Evolutionary conservation across 345 rosid species (phyloP), one percentile per base, ranked within the genome.

Genomic region (Gossypium turneri): DNA sequence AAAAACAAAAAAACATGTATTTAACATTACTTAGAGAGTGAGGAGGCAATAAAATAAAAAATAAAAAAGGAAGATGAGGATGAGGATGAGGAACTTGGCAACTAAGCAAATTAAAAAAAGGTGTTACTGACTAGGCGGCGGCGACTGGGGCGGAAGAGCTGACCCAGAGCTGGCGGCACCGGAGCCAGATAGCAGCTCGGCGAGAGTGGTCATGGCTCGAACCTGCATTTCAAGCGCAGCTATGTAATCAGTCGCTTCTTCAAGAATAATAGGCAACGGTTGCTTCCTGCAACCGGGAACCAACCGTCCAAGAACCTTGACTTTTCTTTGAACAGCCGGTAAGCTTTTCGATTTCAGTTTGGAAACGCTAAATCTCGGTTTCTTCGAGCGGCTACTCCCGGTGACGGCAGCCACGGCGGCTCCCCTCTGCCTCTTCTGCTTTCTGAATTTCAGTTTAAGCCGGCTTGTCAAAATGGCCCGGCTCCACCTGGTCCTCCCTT

Each of bases 211-310:
- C 99, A 96, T 90, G 79, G 97, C 89, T 67, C 95, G 84, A 60
- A 96, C 88, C 80, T 96, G 98, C 99, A 96, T 96, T 97, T 96
- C 94, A 76, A 93, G 83, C 3, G 99, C 99, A 12, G 94, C 92
- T 53, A 96, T 96, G 69, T 96, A 96, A 86, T 96, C 99, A 0
- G 97, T 88, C 0, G 95, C 93, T 76, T 96, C 98, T 75, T 96
- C 98, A 43, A 96, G 88, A 72, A 96, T 89, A 68, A 96, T 92
- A 9, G 97, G 97, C 62, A 96, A 76, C 4, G 95, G 82, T 76
- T 96, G 91, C 78, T 92, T 93, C 71, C 95, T 87, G 92, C 99
- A 96, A 63, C 99, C 99, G 17, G 99, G 99, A 70, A 96, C 97
- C 80, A 96, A 77, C 79, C 94, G 88, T 75, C 99, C 92, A n/a